These are phyloP conservation scores for Fusarium longipes DNA, from an alignment of 2,329 filamentous ascomycete species.

Conservation along the genomic window DNA sequence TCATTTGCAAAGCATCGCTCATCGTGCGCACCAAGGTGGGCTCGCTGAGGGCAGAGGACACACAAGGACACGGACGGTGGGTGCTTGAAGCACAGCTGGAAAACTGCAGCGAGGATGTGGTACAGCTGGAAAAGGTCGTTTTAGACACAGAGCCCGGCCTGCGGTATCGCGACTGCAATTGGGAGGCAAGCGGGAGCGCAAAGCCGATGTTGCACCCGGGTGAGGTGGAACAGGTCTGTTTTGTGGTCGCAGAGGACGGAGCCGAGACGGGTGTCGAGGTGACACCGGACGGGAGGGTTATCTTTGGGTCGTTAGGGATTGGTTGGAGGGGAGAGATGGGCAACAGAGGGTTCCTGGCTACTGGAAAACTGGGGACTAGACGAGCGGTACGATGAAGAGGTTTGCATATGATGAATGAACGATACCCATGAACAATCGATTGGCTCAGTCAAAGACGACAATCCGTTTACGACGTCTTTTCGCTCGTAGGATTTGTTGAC, in stretches of 20 bases:
- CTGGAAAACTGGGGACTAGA: slow-evolving; percentile 76
- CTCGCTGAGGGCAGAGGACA: slow-evolving; percentile 57
- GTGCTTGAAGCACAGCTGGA: slow-evolving; percentile 94
- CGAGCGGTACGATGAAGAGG: slow-evolving; percentile 51
- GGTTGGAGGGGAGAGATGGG: slow-evolving; percentile 93
- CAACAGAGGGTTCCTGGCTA: slow-evolving; percentile 86
- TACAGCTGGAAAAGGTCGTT: slow-evolving; percentile 77
- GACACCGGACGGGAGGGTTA: slow-evolving; percentile 66
- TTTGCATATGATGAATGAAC: slow-evolving; percentile 15
- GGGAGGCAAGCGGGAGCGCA: slow-evolving; percentile 57
- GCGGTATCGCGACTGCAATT: slow-evolving; percentile 66
- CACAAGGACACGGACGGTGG: slow-evolving; percentile 62
- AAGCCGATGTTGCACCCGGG: slow-evolving; percentile 70
- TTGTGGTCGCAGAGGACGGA: slow-evolving; percentile 62
- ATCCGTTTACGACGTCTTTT: not conserved
- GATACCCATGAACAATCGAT: slow-evolving; percentile 10
- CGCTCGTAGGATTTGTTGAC: not conserved
- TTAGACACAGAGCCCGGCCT: slow-evolving; percentile 66
- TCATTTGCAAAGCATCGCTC: slow-evolving; percentile 89
- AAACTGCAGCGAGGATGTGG: slow-evolving; percentile 86
- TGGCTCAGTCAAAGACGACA: not conserved
- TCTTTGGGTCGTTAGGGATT: slow-evolving; percentile 85
- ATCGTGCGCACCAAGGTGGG: slow-evolving; percentile 92
- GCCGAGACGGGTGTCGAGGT: slow-evolving; percentile 55
- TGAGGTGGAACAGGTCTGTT: slow-evolving; percentile 75